These are phyloP conservation scores for Cyathus striatus DNA, from an alignment of 768 basidiomycete genomes.

Conservation along the genomic window DNA sequence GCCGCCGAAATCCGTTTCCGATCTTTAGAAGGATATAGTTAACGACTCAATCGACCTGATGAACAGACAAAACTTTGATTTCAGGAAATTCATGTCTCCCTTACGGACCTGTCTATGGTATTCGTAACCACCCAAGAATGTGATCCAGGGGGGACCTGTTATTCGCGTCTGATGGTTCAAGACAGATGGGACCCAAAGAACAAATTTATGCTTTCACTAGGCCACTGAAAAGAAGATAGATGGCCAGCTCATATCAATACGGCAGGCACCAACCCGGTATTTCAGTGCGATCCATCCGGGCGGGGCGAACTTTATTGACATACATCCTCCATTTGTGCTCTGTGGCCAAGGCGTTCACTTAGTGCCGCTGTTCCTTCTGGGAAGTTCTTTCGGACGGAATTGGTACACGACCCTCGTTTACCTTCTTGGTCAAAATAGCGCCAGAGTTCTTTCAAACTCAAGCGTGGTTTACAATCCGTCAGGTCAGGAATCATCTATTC, in stretches of 20 bases:
- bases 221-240: no score
- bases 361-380: slow-evolving; percentile 4
- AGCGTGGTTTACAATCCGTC: slow-evolving; percentile 11
- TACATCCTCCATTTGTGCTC: slow-evolving; percentile 13
- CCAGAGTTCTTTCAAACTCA: slow-evolving; percentile 12
- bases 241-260: slow-evolving; percentile 6
- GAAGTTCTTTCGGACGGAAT: slow-evolving; percentile 15
- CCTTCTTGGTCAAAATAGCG: slow-evolving; percentile 14
- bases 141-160: background rate
- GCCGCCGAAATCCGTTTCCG: no score
- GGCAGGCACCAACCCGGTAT: slow-evolving; percentile 8
- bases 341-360: slow-evolving; percentile 1
- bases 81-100: no score
- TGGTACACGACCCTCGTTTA: slow-evolving; percentile 7
- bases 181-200: background rate
- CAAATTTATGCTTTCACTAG: no score
- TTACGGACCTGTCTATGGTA: no score
- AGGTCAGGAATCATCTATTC: slow-evolving; percentile 19
- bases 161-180: background rate
- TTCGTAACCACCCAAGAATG: no score
- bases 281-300: slow-evolving; percentile 9
- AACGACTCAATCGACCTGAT: no score
- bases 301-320: background rate
- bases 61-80: no score
- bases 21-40: no score